A percentile compares a stretch with the other conserved stretches of the same genome.
phyloP scores from a whole-genome alignment of 163 green algal genomes.

The Volvox carteri region DNA sequence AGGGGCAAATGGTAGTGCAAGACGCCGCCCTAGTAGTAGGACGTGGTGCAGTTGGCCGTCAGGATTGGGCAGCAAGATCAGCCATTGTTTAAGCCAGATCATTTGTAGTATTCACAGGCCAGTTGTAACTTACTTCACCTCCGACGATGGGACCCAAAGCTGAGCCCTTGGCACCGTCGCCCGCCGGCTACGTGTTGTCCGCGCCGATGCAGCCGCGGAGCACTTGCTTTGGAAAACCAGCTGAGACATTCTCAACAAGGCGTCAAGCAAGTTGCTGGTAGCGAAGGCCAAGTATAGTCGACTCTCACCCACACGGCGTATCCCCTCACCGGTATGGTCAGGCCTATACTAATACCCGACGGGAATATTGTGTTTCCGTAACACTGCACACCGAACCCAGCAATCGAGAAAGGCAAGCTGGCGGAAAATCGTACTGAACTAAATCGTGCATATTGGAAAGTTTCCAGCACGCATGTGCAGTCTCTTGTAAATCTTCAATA shows the following conservation, averaged over 20 bases:
- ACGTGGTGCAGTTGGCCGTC: conserved; percentile 14
- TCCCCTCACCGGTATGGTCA: no score
- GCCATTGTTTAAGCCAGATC: neutral
- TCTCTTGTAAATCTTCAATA: no score
- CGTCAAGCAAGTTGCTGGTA: no score
- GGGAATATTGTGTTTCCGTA: no score
- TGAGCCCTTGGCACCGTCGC: conserved; percentile 22
- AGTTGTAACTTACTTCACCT: conserved; percentile 60
- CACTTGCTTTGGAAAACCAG: conserved; percentile 52
- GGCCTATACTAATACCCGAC: no score
- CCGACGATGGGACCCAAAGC: conserved; percentile 66
- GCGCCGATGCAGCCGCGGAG: conserved; percentile 3
- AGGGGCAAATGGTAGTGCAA: no score
- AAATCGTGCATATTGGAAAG: no score
- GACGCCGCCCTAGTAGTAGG: neutral
- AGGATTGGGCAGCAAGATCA: neutral
- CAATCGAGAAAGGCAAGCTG: no score
- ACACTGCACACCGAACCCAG: no score
- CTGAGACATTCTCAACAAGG: conserved; percentile 28
- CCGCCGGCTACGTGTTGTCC: conserved; percentile 25
- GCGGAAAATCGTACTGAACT: no score
- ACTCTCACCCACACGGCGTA: neutral
- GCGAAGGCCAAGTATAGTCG: neutral
- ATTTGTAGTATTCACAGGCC: neutral
- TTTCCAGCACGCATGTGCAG: no score